Evolutionary conservation across 2,329 filamentous ascomycete genomes (phyloP), one percentile per base, ranked within the genome.

Genomic region (Microcyclospora pomicola): DNA sequence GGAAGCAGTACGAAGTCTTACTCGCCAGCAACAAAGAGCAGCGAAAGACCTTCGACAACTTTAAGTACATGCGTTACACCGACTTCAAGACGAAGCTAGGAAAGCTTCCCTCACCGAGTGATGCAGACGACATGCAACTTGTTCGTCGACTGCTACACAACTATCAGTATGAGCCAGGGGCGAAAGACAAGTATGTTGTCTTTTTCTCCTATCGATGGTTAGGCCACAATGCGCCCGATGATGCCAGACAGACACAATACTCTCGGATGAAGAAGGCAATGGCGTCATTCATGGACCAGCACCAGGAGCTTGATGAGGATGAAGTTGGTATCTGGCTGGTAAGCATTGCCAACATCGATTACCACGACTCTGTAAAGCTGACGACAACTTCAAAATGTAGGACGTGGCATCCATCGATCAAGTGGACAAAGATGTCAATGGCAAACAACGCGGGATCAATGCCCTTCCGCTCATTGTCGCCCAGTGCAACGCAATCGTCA

Each of bases 401-500:
- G 61, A 64, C 42, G 55, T 45, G 35, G 55, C 60, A 7, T 64
- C 60, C 36, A 51, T 65, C 15, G 50, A 62, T 42, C 61, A 65
- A 43, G 50, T 55, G 9, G 32, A 61, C 19, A 50, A 54, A 15
- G 34, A 61, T 16, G 50, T 52, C 1, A 41, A 40, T n/a, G 38
- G 44, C 3, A 19, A 32, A 33, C 33, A 39, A 12, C 34, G 37
- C 6, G 61, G 62, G 5, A 55, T 63, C 5, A 40, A 46, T 2
- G 53, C 59, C 0, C 49, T 64, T 10, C 60, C 59, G 9, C 49
- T 64, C 42, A 53, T 58, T 33, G 43, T 64, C n/a, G 47, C 56
- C 2, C 59, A 63, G 39, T 64, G 62, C 48, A 46, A 64, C 42
- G 59, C 55, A 4, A 48, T 63, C 34, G 59, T 64, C 44, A 63